Evolutionary conservation across 345 rosid genomes (phyloP).

Genomic region (rapeseed (Brassica napus)): Da-Ae NC_063441.1:21893501-21894000

Average conservation of each 20-base stretch:
- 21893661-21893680: neutral
- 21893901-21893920: constrained; percentile 35
- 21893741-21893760: constrained; percentile 23
- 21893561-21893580: neutral
- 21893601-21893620: constrained; percentile 9
- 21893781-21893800: constrained; percentile 38
- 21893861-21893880: constrained; percentile 29
- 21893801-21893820: constrained; percentile 39
- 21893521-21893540: neutral
- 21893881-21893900: constrained; percentile 39
- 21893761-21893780: constrained; percentile 47
- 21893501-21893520: neutral
- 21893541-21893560: neutral
- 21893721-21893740: neutral
- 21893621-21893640: neutral
- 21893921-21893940: constrained; percentile 36
- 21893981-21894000: constrained; percentile 36
- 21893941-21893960: constrained; percentile 10
- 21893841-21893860: constrained; percentile 42
- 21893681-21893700: neutral
- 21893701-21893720: constrained; percentile 1
- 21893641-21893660: neutral
- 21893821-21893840: constrained; percentile 44
- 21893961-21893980: constrained; percentile 28
- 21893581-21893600: constrained; percentile 12